Percentiles rank a stretch among this genome's conserved stretches.
phyloP scores from a whole-genome alignment of 2,329 filamentous ascomycete genomes.

The Neonectria sp. region DNA sequence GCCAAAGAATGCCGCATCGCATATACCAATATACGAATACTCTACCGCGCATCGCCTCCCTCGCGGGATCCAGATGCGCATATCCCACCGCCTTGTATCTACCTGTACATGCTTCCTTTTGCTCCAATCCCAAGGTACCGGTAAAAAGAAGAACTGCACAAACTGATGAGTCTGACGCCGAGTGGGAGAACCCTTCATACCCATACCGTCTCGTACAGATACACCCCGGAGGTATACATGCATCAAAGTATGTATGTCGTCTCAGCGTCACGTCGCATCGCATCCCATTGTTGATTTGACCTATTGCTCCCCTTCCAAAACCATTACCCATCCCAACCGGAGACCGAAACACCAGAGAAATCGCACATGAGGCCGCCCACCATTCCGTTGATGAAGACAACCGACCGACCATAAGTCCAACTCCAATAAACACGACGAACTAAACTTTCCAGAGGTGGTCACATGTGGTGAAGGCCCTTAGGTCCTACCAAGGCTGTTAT shows the following conservation, averaged over 20 bases:
- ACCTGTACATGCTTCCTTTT: conserved; percentile 29
- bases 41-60: conserved; percentile 27
- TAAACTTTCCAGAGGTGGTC: background rate
- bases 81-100: conserved; percentile 25
- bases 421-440: conserved; percentile 23
- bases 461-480: conserved; percentile 2
- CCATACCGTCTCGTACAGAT: background rate
- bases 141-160: conserved; percentile 14
- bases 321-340: conserved; percentile 15
- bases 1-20: conserved; percentile 17
- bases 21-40: conserved; percentile 18
- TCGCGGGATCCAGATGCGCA: conserved; percentile 27
- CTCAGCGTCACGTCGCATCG: conserved; percentile 1
- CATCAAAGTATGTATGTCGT: background rate
- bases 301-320: conserved; percentile 21
- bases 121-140: conserved; percentile 9
- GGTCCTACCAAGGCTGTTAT: conserved; percentile 22
- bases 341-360: conserved; percentile 20
- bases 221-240: conserved; percentile 6
- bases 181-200: conserved; percentile 1
- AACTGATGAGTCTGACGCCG: conserved; percentile 4
- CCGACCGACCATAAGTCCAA: conserved; percentile 15
- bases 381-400: conserved; percentile 15
- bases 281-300: conserved; percentile 10
- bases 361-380: conserved; percentile 3